Evolutionary conservation across 805 yeast genomes (phyloP).

Genomic region (Starmera dryadoides): DNA sequence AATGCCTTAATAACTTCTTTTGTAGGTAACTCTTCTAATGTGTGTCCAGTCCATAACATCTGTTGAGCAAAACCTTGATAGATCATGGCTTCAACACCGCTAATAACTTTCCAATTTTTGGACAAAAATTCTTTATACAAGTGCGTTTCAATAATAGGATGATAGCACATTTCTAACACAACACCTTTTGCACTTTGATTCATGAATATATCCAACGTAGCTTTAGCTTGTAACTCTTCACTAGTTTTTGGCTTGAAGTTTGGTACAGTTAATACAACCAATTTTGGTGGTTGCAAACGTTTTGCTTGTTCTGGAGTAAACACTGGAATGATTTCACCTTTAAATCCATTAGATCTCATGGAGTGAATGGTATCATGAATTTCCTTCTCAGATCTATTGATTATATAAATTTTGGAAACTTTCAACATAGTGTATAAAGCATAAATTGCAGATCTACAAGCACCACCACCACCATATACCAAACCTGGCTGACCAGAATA

Average conservation of each 20-base stretch:
- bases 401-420: constrained; percentile 17
- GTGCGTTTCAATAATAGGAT: constrained; percentile 15
- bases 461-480: constrained; percentile 22
- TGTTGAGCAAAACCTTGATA: constrained; percentile 21
- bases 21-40: constrained; percentile 12
- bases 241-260: constrained; percentile 12
- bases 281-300: constrained; percentile 9
- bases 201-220: constrained; percentile 16
- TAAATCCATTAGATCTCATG: constrained; percentile 15
- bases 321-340: constrained; percentile 19
- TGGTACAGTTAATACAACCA: constrained; percentile 18
- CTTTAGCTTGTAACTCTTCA: constrained; percentile 14
- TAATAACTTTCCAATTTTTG: constrained; percentile 16
- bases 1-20: constrained; percentile 6
- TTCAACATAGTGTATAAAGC: constrained; percentile 16
- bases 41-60: constrained; percentile 17
- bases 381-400: constrained; percentile 17
- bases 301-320: constrained; percentile 14
- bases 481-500: constrained; percentile 13
- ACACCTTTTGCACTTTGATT: constrained; percentile 11
- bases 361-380: constrained; percentile 10
- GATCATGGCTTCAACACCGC: constrained; percentile 21
- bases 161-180: constrained; percentile 20
- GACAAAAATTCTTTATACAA: constrained; percentile 10
- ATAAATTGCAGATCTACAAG: constrained; percentile 20